These are phyloP conservation scores for Clitopilus hobsonii DNA, from an alignment of 768 basidiomycete genomes.

Conservation along the genomic window DNA sequence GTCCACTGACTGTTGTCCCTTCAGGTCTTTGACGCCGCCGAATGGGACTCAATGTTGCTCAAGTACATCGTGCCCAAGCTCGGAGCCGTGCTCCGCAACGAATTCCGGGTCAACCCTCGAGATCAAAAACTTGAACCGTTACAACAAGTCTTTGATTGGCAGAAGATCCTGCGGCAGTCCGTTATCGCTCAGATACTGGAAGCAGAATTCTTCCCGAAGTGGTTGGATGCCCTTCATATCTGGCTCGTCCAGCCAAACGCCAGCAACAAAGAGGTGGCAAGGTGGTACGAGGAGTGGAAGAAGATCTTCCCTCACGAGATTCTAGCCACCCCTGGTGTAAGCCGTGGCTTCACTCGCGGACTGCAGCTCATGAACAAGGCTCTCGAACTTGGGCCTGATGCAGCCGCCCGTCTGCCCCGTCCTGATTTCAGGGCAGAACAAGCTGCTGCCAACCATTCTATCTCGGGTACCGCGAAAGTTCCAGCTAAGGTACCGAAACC, in stretches of 20 bases:
- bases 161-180: slow-evolving; percentile 62
- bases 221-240: slow-evolving; percentile 85
- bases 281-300: slow-evolving; percentile 95
- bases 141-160: slow-evolving; percentile 74
- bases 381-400: slow-evolving; percentile 78
- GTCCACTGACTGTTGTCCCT: neutral
- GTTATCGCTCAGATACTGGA: slow-evolving; percentile 84
- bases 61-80: slow-evolving; percentile 93
- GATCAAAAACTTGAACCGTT: slow-evolving; percentile 86
- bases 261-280: slow-evolving; percentile 87
- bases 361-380: slow-evolving; percentile 94
- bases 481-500: slow-evolving; percentile 30
- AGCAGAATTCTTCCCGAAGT: slow-evolving; percentile 94
- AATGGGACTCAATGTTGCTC: slow-evolving; percentile 91
- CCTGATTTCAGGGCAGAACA: slow-evolving; percentile 60
- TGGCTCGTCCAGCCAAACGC: slow-evolving; percentile 91
- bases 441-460: slow-evolving; percentile 23
- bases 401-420: slow-evolving; percentile 58
- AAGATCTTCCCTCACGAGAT: slow-evolving; percentile 65
- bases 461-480: slow-evolving; percentile 20
- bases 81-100: slow-evolving; percentile 72
- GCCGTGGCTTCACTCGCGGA: slow-evolving; percentile 81
- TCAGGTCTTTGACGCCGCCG: slow-evolving; percentile 69
- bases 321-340: slow-evolving; percentile 59
- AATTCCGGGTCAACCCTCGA: slow-evolving; percentile 89